Evolutionary conservation across 805 yeast species (phyloP).

Genomic region (Ogataea paradorogensis): DNA sequence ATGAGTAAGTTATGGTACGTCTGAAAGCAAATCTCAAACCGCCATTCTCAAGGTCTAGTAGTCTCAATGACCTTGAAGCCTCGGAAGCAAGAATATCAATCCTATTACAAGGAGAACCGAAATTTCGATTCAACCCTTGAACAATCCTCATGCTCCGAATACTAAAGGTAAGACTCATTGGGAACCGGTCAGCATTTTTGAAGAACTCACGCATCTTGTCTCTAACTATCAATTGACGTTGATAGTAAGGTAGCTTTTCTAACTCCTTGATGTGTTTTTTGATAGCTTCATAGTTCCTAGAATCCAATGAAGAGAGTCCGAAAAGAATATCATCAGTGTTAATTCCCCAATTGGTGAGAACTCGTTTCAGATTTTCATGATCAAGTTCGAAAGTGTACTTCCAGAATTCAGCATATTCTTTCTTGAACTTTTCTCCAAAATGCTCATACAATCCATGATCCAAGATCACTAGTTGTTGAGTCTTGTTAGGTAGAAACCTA

Average conservation of each 20-base stretch:
- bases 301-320: conserved; percentile 50
- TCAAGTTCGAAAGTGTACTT: conserved; percentile 55
- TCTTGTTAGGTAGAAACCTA: conserved; percentile 34
- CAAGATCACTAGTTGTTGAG: conserved; percentile 60
- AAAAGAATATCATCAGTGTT: conserved; percentile 62
- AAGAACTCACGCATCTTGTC: conserved; percentile 55
- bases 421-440: conserved; percentile 48
- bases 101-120: conserved; percentile 75
- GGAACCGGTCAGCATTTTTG: conserved; percentile 62
- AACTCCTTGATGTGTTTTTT: conserved; percentile 27
- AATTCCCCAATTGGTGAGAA: conserved; percentile 66
- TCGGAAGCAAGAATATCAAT: conserved; percentile 58
- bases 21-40: conserved; percentile 13
- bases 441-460: conserved; percentile 74
- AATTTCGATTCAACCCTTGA: conserved; percentile 61
- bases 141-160: conserved; percentile 73
- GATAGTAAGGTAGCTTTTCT: conserved; percentile 35
- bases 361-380: conserved; percentile 41
- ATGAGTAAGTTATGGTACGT: conserved; percentile 15
- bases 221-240: conserved; percentile 40
- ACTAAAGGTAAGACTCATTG: conserved; percentile 61
- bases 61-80: conserved; percentile 37
- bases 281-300: conserved; percentile 28
- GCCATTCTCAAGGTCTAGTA: conserved; percentile 13
- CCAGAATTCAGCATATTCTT: conserved; percentile 64